Base-by-base conservation (phyloP, 1,139 yeast genomes). In the Candida labiduridarum region DNA sequence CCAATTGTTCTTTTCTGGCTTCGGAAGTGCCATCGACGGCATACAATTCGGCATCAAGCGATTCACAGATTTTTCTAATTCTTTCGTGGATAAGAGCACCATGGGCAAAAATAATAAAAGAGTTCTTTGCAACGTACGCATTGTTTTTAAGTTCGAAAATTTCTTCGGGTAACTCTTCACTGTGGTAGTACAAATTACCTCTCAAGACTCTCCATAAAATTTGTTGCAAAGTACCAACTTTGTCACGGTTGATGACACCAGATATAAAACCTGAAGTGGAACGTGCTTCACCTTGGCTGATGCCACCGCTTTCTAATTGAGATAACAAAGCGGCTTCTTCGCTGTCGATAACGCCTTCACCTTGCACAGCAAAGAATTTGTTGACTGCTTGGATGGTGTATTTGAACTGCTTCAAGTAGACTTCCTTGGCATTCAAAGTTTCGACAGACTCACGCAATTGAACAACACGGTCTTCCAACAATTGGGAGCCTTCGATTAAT, bases 191-290 rank as follows among this genome's bases (percentile, higher is more conserved):
- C 62, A 94, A 74, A 67, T 92, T 92, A 65, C 99, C 97, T 68
- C 97, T 84, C 59, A 94, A 78, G 1, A 85, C 85, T 70, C 99
- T 82, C 98, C 98, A 94, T 56, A 95, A 76, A 49, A 95, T 90
- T 60, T 90, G 89, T 65, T 91, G 96, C 58, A 94, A 74, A 3
- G 88, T 78, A 45, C 77, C 74, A 48, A 87, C 83, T 63, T 88
- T 88, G 25, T 80, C 81, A 52, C 95, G 81, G 54, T 84, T 82
- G 47, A 95, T 87, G 9, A 90, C 89, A 59, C 99, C 99, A 25
- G 95, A 78, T 40, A 92, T 85, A 59, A 88, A 89, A 30, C 70
- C 68, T 57, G 70, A 60, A 12, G 60, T 50, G 8, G 62, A 61
- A 44, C 58, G 53, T 16, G 57, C 41, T 8, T 58, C 57, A 39